phyloP scores from a whole-genome alignment of 179 eudicot species.

The Silene noctiflora region DNA sequence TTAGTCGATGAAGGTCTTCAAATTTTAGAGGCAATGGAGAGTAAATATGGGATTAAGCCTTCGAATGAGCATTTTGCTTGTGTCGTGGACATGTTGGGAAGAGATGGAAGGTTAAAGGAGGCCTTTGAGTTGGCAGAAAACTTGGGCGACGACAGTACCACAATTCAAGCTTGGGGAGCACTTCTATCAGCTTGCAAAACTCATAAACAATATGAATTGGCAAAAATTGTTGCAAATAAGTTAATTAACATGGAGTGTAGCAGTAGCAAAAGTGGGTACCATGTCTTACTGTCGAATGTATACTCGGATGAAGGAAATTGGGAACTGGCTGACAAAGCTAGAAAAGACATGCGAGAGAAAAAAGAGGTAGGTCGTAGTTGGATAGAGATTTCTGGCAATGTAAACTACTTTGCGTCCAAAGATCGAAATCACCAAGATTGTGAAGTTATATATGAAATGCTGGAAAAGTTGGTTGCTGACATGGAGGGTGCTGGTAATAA shows the following conservation, averaged over 20 bases:
- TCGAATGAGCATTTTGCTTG: conserved; percentile 60
- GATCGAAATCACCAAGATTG: conserved; percentile 43
- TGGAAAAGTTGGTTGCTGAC: conserved; percentile 37
- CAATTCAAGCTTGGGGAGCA: conserved; percentile 68
- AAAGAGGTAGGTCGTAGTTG: conserved; percentile 68
- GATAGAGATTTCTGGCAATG: conserved; percentile 50
- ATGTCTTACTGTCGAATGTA: conserved; percentile 53
- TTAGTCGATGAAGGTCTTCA: conserved; percentile 62
- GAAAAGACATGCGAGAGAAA: conserved; percentile 47
- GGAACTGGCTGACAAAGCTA: conserved; percentile 48
- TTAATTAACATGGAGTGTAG: conserved; percentile 43
- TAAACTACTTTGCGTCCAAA: conserved; percentile 45
- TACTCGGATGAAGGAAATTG: conserved; percentile 68
- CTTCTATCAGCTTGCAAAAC: conserved; percentile 54
- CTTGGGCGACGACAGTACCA: conserved; percentile 43
- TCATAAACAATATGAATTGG: conserved; percentile 52
- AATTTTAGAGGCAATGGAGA: conserved; percentile 56
- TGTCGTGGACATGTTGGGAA: conserved; percentile 68
- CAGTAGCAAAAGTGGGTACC: conserved; percentile 45
- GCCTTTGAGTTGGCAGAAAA: conserved; percentile 51
- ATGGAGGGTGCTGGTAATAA: conserved; percentile 37
- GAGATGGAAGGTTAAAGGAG: conserved; percentile 57
- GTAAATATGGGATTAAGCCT: conserved; percentile 42
- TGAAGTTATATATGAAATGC: conserved; percentile 37
- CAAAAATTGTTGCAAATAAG: conserved; percentile 48